Conservation (phyloP, 495 filamentous ascomycete genomes). For the Podospora conica region DNA sequence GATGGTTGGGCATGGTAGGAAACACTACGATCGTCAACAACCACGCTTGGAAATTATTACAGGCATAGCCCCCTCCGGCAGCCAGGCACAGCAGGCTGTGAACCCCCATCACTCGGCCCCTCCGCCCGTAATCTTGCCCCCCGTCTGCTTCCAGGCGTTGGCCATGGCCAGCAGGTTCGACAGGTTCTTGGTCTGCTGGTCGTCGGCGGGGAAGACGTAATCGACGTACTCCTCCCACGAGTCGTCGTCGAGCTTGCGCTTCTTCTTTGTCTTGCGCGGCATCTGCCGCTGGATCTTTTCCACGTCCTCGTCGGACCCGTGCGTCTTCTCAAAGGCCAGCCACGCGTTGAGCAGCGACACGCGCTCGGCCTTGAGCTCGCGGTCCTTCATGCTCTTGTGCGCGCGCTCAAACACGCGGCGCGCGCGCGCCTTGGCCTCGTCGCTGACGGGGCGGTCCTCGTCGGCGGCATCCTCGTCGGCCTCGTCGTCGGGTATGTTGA, state of each 20-base stretch:
- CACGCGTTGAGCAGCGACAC: slow-evolving; percentile 86
- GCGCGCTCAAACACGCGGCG: slow-evolving; percentile 81
- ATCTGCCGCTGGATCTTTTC: slow-evolving; percentile 87
- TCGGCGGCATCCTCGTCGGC: slow-evolving; percentile 39
- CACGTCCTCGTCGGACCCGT: slow-evolving; percentile 70
- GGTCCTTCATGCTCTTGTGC: slow-evolving; percentile 83
- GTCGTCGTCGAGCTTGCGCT: slow-evolving; percentile 89
- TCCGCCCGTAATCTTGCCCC: slow-evolving; percentile 25
- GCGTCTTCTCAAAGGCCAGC: slow-evolving; percentile 81
- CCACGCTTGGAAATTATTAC: background rate
- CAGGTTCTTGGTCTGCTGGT: slow-evolving; percentile 77
- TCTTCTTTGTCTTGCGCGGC: slow-evolving; percentile 90
- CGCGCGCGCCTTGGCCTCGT: slow-evolving; percentile 74
- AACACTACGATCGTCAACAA: background rate
- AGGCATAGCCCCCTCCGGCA: background rate
- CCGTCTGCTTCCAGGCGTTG: slow-evolving; percentile 78
- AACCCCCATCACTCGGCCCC: background rate
- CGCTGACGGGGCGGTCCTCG: slow-evolving; percentile 67
- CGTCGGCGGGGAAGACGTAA: slow-evolving; percentile 95
- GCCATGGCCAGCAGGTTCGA: slow-evolving; percentile 79
- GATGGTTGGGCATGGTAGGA: background rate
- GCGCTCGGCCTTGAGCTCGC: slow-evolving; percentile 88
- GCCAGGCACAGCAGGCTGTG: background rate
- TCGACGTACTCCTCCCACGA: slow-evolving; percentile 97
- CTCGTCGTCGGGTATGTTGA: slow-evolving; percentile 69